A percentile compares a stretch with the other conserved stretches of the same genome.
Evolutionary conservation across 441 rosid species (phyloP).

Genomic region (Adansonia rubrostipa): DNA sequence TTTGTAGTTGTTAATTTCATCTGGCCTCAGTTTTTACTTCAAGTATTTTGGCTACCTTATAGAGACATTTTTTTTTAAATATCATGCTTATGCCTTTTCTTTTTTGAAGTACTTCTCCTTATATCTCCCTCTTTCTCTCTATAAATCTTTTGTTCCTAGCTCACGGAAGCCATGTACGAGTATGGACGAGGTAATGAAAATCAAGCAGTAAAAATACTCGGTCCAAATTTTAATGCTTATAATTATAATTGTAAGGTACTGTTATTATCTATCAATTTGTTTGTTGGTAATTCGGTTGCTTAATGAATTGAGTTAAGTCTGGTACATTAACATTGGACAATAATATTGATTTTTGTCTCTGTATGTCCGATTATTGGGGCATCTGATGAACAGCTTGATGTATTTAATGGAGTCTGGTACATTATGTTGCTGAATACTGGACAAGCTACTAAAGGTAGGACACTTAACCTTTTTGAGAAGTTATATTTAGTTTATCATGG

Average conservation of each 20-base stretch:
- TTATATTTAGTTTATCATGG: not conserved
- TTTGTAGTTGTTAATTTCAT: not conserved
- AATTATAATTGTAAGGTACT: slow-evolving; percentile 57
- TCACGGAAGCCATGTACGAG: slow-evolving; percentile 70
- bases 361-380: slow-evolving; percentile 66
- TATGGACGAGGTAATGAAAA: slow-evolving; percentile 58
- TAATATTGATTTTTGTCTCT: not conserved
- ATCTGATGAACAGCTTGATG: slow-evolving; percentile 88
- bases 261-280: not conserved
- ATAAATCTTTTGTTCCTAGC: slow-evolving; percentile 41
- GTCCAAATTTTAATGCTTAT: slow-evolving; percentile 65
- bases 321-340: too few species aligned
- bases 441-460: slow-evolving; percentile 58
- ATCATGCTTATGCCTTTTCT: not conserved
- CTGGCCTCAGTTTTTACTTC: not conserved
- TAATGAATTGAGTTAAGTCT: too few species aligned
- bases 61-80: not conserved
- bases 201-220: slow-evolving; percentile 60
- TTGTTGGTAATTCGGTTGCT: slow-evolving; percentile 4
- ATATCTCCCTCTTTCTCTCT: not conserved
- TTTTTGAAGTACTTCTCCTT: not conserved
- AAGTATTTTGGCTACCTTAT: not conserved
- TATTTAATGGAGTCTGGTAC: slow-evolving; percentile 82
- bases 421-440: slow-evolving; percentile 63
- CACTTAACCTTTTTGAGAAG: not conserved